phyloP scores from a whole-genome alignment of 768 basidiomycete genomes.

The Dendrothele bispora region DNA sequence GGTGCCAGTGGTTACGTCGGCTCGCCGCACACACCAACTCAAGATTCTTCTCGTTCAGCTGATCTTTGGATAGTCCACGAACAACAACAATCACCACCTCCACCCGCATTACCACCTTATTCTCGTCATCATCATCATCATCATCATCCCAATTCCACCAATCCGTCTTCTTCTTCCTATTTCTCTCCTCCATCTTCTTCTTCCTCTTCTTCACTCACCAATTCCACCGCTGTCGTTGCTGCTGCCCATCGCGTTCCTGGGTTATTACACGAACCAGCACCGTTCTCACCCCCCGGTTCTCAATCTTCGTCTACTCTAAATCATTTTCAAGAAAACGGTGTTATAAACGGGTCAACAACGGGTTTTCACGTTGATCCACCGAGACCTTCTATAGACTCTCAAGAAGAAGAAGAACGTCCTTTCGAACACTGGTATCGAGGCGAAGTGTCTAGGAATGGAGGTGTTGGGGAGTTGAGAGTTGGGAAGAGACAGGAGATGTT shows the following conservation, averaged over 20 bases:
- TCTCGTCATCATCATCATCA: too few relatives aligned
- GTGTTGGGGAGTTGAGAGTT: constrained; percentile 82
- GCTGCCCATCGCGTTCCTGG: constrained; percentile 40
- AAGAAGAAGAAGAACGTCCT: constrained; percentile 78
- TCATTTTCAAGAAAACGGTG: constrained; percentile 28
- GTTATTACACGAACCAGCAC: constrained; percentile 64
- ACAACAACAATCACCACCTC: too few relatives aligned
- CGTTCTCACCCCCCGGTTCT: constrained; percentile 46
- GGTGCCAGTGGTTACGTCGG: constrained; percentile 24
- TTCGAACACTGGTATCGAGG: constrained; percentile 92
- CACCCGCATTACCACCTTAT: too few relatives aligned
- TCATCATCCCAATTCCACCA: too few relatives aligned
- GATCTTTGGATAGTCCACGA: constrained; percentile 8
- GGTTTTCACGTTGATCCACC: too few relatives aligned
- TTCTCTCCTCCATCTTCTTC: too few relatives aligned
- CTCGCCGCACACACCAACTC: constrained; percentile 6
- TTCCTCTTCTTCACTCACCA: too few relatives aligned
- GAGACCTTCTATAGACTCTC: constrained; percentile 62
- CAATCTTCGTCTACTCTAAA: constrained; percentile 44
- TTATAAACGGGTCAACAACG: constrained; percentile 26
- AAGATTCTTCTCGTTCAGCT: neutral
- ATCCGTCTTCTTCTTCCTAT: too few relatives aligned
- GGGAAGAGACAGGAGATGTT: constrained; percentile 80
- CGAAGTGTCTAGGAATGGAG: constrained; percentile 82
- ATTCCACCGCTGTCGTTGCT: constrained; percentile 29